Percentiles rank a stretch among this genome's conserved stretches.
These are phyloP conservation scores for Xerocomus brunneocitrinus DNA, from an alignment of 768 basidiomycete species.

Conservation along the genomic window DNA sequence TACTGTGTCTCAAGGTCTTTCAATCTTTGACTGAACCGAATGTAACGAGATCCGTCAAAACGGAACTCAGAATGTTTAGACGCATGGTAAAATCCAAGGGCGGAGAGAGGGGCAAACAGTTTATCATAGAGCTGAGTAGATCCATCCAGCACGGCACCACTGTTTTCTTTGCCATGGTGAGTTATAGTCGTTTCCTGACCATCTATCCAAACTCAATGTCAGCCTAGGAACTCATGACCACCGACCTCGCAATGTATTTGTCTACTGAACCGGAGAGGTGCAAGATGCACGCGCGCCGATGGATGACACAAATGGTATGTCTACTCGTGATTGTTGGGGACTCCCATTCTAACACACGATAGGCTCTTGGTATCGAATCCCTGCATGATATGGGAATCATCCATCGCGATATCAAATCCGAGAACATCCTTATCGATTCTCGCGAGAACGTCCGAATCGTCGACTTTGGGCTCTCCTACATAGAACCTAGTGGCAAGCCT, in stretches of 20 bases:
- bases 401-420: constrained; percentile 66
- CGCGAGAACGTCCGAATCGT: constrained; percentile 38
- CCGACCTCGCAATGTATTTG: constrained; percentile 34
- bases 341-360: not conserved
- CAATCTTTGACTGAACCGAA: constrained; percentile 6
- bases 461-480: constrained; percentile 38
- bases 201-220: not conserved
- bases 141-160: constrained; percentile 28
- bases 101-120: constrained; percentile 24
- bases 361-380: constrained; percentile 38
- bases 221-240: constrained; percentile 38
- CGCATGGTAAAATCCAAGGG: constrained; percentile 26
- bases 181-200: not conserved
- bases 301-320: constrained; percentile 40
- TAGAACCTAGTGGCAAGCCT: constrained; percentile 5
- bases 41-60: constrained; percentile 17
- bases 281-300: constrained; percentile 30
- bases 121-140: constrained; percentile 38
- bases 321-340: not conserved
- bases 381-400: constrained; percentile 60
- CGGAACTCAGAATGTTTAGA: constrained; percentile 35
- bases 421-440: constrained; percentile 58
- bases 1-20: constrained; percentile 40
- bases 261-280: constrained; percentile 17
- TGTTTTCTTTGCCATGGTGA: constrained; percentile 39